phyloP scores from a whole-genome alignment of 768 basidiomycete genomes.

The Panaeolus papilionaceus region DNA sequence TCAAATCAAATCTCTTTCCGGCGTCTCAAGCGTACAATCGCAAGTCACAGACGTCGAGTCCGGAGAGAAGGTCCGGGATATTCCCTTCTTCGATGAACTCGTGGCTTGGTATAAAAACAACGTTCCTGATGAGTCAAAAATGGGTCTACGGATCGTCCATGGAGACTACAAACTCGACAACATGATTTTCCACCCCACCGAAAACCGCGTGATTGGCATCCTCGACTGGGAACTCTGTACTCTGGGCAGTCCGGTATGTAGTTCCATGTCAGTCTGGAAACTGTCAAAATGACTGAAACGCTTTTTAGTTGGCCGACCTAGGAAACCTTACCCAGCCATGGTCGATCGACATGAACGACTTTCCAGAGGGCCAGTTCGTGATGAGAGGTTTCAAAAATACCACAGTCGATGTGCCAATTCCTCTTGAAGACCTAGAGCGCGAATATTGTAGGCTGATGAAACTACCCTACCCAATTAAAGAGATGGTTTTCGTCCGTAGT shows the following conservation, averaged over 20 bases:
- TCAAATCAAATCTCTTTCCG: slow-evolving; percentile 89
- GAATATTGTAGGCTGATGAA: slow-evolving; percentile 77
- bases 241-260: slow-evolving; percentile 83
- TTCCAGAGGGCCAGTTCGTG: slow-evolving; percentile 37
- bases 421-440: slow-evolving; percentile 75
- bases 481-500: slow-evolving; percentile 82
- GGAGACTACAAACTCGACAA: slow-evolving; percentile 99
- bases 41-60: slow-evolving; percentile 70
- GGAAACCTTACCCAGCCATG: slow-evolving; percentile 91
- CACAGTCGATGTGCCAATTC: slow-evolving; percentile 60
- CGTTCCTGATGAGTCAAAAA: slow-evolving; percentile 78
- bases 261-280: slow-evolving; percentile 6
- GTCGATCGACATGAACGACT: slow-evolving; percentile 55
- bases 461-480: slow-evolving; percentile 75
- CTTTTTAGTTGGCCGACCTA: slow-evolving; percentile 77
- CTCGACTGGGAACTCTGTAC: slow-evolving; percentile 99
- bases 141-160: slow-evolving; percentile 88
- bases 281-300: slow-evolving; percentile 15
- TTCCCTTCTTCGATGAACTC: slow-evolving; percentile 78
- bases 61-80: slow-evolving; percentile 61
- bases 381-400: slow-evolving; percentile 72
- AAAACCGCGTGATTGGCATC: slow-evolving; percentile 93
- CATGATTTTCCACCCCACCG: slow-evolving; percentile 90
- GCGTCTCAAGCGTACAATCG: slow-evolving; percentile 83
- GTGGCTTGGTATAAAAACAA: slow-evolving; percentile 77